These are phyloP conservation scores for Pezicula neosporulosa DNA, from an alignment of 2,329 filamentous ascomycete species.

Conservation along the genomic window DNA sequence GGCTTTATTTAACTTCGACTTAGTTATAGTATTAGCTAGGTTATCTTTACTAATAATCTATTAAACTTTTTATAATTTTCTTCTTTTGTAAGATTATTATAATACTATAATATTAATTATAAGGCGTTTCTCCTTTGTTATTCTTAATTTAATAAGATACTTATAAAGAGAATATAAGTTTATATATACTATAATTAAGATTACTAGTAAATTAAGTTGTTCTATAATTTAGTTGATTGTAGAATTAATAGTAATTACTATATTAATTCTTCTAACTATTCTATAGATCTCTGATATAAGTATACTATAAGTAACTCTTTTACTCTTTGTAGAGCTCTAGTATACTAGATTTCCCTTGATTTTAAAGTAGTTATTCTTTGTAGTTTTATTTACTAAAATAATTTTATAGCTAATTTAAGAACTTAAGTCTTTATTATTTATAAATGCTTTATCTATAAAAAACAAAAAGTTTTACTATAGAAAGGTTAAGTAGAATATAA, in stretches of 20 bases:
- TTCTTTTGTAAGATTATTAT: slow-evolving; percentile 13
- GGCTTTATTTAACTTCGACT: slow-evolving; percentile 5
- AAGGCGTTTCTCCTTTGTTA: slow-evolving; percentile 11
- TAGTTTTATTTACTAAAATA: slow-evolving; percentile 9
- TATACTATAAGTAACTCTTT: slow-evolving; percentile 10
- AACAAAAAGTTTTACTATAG: slow-evolving; percentile 7
- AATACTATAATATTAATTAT: slow-evolving; percentile 22
- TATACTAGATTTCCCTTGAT: slow-evolving; percentile 14
- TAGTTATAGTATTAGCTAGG: slow-evolving; percentile 9
- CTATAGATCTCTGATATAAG: slow-evolving; percentile 13
- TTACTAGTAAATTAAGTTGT: too few relatives aligned
- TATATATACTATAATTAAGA: slow-evolving; percentile 12
- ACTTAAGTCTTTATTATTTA: slow-evolving; percentile 16
- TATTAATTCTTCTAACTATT: slow-evolving; percentile 12
- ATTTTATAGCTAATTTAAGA: slow-evolving; percentile 15
- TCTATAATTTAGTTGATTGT: slow-evolving; percentile 3
- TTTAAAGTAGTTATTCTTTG: slow-evolving; percentile 2
- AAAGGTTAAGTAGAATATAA: slow-evolving; percentile 5
- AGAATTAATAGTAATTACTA: slow-evolving; percentile 5
- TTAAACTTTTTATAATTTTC: slow-evolving; percentile 11
- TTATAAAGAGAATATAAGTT: slow-evolving; percentile 15
- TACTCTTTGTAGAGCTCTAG: slow-evolving; percentile 8
- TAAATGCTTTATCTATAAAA: slow-evolving; percentile 13
- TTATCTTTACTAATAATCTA: slow-evolving; percentile 14
- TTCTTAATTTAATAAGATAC: slow-evolving; percentile 11